phyloP scores from a whole-genome alignment of 306 rosid genomes.

The Oxytropis ochrocephala region DNA sequence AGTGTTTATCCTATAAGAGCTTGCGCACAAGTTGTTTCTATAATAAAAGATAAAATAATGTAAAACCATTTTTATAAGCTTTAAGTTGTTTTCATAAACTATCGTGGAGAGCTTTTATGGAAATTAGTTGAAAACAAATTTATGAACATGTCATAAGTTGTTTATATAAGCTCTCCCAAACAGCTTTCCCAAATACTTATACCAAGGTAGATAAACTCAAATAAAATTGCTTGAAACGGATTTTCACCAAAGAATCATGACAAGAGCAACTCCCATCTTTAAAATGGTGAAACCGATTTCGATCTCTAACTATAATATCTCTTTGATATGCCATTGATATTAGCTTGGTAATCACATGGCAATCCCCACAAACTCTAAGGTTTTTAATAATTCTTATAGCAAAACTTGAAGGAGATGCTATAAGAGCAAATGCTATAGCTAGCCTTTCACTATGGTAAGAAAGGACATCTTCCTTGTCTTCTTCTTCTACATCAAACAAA shows the following conservation, averaged over 20 bases:
- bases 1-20: too few relatives aligned
- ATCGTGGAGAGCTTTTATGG: too few relatives aligned
- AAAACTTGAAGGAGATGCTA: slow-evolving; percentile 22
- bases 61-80: too few relatives aligned
- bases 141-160: too few relatives aligned
- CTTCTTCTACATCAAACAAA: slow-evolving; percentile 41
- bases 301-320: slow-evolving; percentile 37
- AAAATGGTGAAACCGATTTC: slow-evolving; percentile 40
- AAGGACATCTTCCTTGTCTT: slow-evolving; percentile 38
- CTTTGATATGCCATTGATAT: slow-evolving; percentile 26
- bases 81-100: too few relatives aligned
- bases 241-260: slow-evolving; percentile 27
- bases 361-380: slow-evolving; percentile 39
- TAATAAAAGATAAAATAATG: too few relatives aligned
- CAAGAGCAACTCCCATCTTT: slow-evolving; percentile 40
- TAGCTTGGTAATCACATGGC: slow-evolving; percentile 29
- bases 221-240: too few relatives aligned
- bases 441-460: slow-evolving; percentile 45
- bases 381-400: slow-evolving; percentile 33
- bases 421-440: slow-evolving; percentile 39
- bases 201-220: too few relatives aligned
- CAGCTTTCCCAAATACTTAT: too few relatives aligned
- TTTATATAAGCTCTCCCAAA: too few relatives aligned
- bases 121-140: too few relatives aligned
- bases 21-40: too few relatives aligned